A percentile compares a stretch with the other conserved stretches of the same genome.
These are phyloP conservation scores for Aspergillus puulaauensis DNA, from an alignment of 2,329 filamentous ascomycete species.

Conservation along the genomic window DNA sequence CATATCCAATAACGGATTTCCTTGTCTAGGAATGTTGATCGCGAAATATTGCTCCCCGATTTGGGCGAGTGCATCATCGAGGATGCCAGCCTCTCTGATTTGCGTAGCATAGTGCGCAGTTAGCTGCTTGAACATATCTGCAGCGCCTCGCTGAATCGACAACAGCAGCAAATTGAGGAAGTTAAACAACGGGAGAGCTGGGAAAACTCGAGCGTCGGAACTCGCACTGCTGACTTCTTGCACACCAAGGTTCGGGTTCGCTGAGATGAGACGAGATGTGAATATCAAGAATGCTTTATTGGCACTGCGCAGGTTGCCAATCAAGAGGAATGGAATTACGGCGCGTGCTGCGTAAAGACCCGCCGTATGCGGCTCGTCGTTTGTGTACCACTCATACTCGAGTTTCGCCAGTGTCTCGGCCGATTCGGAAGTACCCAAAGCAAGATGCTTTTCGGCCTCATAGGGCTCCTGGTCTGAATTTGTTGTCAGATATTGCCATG, in stretches of 20 bases:
- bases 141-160: slow-evolving; percentile 74
- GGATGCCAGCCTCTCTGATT: slow-evolving; percentile 72
- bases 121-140: slow-evolving; percentile 78
- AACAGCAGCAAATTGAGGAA: slow-evolving; percentile 84
- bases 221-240: slow-evolving; percentile 77
- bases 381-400: slow-evolving; percentile 91
- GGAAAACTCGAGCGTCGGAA: slow-evolving; percentile 78
- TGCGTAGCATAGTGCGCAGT: slow-evolving; percentile 76
- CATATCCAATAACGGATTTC: slow-evolving; percentile 95
- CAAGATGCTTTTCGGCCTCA: slow-evolving; percentile 87
- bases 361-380: slow-evolving; percentile 84
- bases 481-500: slow-evolving; percentile 13
- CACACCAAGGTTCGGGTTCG: slow-evolving; percentile 64
- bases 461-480: slow-evolving; percentile 77
- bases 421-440: slow-evolving; percentile 86
- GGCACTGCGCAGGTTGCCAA: slow-evolving; percentile 86
- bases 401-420: slow-evolving; percentile 75
- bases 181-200: slow-evolving; percentile 89
- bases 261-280: slow-evolving; percentile 60
- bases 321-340: slow-evolving; percentile 84
- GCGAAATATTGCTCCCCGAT: slow-evolving; percentile 97
- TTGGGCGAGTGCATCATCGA: slow-evolving; percentile 79
- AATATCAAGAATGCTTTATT: slow-evolving; percentile 79
- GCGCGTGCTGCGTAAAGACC: slow-evolving; percentile 82
- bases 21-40: slow-evolving; percentile 82